Conservation (phyloP, 371 early-diverging fungal genomes). For the Funneliformis caledonium region DNA sequence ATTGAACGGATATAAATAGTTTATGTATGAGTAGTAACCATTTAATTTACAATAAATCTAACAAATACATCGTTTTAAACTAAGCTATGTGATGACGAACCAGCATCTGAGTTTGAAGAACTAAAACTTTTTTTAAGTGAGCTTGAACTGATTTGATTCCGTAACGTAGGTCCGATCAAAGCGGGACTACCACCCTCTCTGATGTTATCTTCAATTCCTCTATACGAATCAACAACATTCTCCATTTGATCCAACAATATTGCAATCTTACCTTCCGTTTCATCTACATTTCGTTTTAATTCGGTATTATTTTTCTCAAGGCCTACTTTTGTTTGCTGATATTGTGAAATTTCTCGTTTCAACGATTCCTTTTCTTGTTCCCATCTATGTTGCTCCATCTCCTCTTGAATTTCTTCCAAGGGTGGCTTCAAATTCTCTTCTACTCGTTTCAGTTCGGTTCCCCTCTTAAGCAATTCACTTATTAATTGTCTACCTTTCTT, state of each 20-base stretch:
- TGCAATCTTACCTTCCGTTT: constrained; percentile 47
- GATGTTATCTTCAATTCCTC: constrained; percentile 14
- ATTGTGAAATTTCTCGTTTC: constrained; percentile 25
- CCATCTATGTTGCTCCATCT: neutral
- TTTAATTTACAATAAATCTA: no score
- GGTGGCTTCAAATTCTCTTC: neutral
- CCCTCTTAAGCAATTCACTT: neutral
- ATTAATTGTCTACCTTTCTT: neutral
- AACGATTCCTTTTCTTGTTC: neutral
- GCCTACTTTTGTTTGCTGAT: constrained; percentile 35
- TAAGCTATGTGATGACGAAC: no score
- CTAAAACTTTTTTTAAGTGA: neutral
- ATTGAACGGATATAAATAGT: no score
- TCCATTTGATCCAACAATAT: constrained; percentile 47
- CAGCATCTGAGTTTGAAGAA: no score
- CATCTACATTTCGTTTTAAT: constrained; percentile 45
- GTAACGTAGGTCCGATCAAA: neutral
- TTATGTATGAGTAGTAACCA: no score
- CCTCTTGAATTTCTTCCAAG: neutral
- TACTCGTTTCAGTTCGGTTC: neutral
- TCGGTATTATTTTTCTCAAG: constrained; percentile 43
- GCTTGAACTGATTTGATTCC: neutral
- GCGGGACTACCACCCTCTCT: neutral
- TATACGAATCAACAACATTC: constrained; percentile 25
- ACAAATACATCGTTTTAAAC: no score